Percentiles rank a stretch among this genome's conserved stretches.
Evolutionary conservation across 2,329 filamentous ascomycete species (phyloP).

Genomic region (Penicillium janthinellum): DNA sequence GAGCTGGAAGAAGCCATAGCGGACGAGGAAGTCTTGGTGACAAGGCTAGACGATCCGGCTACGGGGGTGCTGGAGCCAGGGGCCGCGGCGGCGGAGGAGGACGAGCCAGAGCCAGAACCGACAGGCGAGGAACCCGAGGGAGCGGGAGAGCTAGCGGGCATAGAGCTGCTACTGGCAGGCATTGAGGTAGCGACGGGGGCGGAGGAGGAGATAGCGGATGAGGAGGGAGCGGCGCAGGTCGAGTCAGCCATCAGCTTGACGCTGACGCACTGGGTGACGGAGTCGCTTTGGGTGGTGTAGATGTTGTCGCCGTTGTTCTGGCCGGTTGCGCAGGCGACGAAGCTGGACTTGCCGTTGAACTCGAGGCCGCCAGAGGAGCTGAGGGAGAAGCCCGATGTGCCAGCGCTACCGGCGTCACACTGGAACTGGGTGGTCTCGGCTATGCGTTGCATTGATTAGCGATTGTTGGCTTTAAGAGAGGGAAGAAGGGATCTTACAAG

Average conservation of each 20-base stretch:
- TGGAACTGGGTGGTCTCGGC: slow-evolving; percentile 59
- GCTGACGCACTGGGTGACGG: slow-evolving; percentile 27
- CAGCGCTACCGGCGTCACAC: slow-evolving; percentile 56
- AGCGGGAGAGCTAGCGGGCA: not conserved
- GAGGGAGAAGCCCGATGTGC: slow-evolving; percentile 57
- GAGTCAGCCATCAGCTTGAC: slow-evolving; percentile 30
- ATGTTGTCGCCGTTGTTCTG: slow-evolving; percentile 36
- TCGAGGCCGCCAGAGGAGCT: slow-evolving; percentile 52
- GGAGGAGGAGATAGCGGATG: not conserved
- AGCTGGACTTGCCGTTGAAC: slow-evolving; percentile 53
- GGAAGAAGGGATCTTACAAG: slow-evolving; percentile 42
- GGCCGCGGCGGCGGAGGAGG: not conserved
- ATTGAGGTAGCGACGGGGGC: not conserved
- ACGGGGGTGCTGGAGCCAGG: not conserved
- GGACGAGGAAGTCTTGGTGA: not conserved
- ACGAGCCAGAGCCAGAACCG: not conserved
- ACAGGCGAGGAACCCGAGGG: not conserved
- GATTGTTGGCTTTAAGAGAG: not conserved
- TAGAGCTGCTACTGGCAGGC: not conserved
- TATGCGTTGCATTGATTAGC: slow-evolving; percentile 21
- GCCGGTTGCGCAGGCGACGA: slow-evolving; percentile 59
- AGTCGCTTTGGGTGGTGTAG: slow-evolving; percentile 27
- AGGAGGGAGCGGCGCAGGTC: slow-evolving; percentile 22
- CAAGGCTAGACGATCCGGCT: not conserved
- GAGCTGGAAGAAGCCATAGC: not conserved